These are phyloP conservation scores for Neopestalotiopsis sp. DNA, from an alignment of 2,329 filamentous ascomycete species.

Conservation along the genomic window DNA sequence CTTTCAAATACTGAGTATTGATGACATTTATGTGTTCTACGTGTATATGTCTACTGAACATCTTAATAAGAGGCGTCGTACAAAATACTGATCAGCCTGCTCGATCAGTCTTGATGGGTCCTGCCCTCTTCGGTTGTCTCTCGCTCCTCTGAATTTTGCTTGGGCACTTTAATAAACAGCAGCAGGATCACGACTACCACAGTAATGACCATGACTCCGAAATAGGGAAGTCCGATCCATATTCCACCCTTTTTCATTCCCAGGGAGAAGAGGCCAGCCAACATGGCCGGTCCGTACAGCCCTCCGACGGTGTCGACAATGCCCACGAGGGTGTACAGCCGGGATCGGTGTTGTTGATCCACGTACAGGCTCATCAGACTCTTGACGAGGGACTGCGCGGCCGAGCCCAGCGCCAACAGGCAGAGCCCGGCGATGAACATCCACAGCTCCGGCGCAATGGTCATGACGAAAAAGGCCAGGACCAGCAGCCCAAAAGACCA, in stretches of 20 bases:
- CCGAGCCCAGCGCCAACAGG: conserved; percentile 34
- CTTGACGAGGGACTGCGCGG: conserved; percentile 31
- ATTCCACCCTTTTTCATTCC: conserved; percentile 32
- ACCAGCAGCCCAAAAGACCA: conserved; percentile 30
- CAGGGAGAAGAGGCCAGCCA: conserved; percentile 36
- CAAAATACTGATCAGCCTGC: neutral
- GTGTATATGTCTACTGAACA: neutral
- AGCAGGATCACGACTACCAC: conserved; percentile 11
- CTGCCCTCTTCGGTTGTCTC: conserved; percentile 6
- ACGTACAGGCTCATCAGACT: conserved; percentile 38
- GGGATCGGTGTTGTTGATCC: conserved; percentile 33
- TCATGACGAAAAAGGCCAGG: conserved; percentile 30
- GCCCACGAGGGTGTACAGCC: conserved; percentile 36
- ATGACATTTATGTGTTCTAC: neutral
- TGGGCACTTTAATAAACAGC: conserved; percentile 17
- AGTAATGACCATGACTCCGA: conserved; percentile 27
- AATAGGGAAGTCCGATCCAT: conserved; percentile 38
- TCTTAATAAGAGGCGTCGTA: neutral
- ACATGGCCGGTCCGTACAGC: conserved; percentile 34
- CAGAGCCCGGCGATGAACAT: conserved; percentile 34
- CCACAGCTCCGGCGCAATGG: conserved; percentile 29
- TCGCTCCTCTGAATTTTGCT: neutral
- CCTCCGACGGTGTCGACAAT: conserved; percentile 36
- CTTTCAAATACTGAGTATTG: neutral
- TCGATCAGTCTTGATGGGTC: conserved; percentile 5